Evolutionary conservation across 495 filamentous ascomycete genomes (phyloP), one percentile per base, ranked within the genome.

Genomic region (Lasiosphaeris hirsuta): DNA sequence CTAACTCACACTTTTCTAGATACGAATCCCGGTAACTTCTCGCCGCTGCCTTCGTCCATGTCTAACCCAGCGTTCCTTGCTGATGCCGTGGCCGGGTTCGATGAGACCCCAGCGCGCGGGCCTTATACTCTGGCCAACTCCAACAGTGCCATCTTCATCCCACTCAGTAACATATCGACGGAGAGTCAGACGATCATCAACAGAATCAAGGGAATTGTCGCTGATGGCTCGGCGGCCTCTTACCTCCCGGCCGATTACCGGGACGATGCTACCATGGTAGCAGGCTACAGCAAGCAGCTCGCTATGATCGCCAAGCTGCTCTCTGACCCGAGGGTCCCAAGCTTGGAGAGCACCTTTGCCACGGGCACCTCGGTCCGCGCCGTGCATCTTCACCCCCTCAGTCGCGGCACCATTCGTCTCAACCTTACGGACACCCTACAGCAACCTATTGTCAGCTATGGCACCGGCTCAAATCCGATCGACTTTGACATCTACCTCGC

Each of bases 381-480:
- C 18, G 41, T 62, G 17, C 43, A 38, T 11, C 48, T 51, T 10
- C 48, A 51, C 19, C 48, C 48, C 15, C 48, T 51, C 13, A 51
- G 48, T 15, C 48, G 48, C 1, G 74, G 74, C 36, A 73, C 65
- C 0, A 64, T 76, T 10, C 66, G 70, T 36, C 69, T 77, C 44
- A 67, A 77, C 63, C 39, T 53, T 0, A 44, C 64, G 13, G 55
- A 65, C 23, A 68, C 69, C 8, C 61, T 69, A 46, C 58, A 66
- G n/a, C 60, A 62, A 15, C 73, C 71, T 0, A 43, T 74, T 0
- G 63, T 74, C 11, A 72, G 74, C 63, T 75, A 71, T 33, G 58
- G 72, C 8, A 64, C 65, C 6, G 66, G 73, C 1, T 59, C 66
- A 4, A 77, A 77, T 42, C 68, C 70, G 4, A 55, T 77, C 5